Conservation (phyloP, 768 basidiomycete species). For the Scleroderma bovista region DNA sequence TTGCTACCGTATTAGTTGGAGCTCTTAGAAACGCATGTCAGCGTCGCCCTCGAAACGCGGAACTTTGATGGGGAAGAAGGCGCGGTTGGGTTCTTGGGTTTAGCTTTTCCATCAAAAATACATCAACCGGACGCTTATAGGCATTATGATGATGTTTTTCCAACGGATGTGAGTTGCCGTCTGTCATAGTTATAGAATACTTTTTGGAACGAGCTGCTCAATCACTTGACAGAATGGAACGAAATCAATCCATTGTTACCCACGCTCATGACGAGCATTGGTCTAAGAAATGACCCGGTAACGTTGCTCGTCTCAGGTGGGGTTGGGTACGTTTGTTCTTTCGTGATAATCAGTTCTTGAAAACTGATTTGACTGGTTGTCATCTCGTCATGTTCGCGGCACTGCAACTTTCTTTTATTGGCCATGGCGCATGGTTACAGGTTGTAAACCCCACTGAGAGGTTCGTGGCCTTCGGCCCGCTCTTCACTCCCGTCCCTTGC, state of each 20-base stretch:
- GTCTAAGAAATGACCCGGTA: conserved; percentile 52
- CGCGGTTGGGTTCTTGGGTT: conserved; percentile 40
- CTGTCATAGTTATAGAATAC: background rate
- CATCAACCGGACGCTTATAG: conserved; percentile 59
- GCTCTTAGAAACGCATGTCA: conserved; percentile 70
- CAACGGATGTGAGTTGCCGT: conserved; percentile 50
- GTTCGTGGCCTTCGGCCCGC: conserved; percentile 17
- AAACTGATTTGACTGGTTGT: background rate
- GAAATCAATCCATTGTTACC: conserved; percentile 83
- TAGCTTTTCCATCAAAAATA: conserved; percentile 51
- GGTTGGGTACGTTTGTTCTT: too few relatives aligned
- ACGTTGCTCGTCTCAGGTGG: conserved; percentile 71
- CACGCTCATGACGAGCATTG: conserved; percentile 58
- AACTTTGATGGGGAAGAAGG: conserved; percentile 18
- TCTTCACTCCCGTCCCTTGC: background rate
- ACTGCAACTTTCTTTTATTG: background rate
- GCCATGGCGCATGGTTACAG: conserved; percentile 25
- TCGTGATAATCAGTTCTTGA: background rate
- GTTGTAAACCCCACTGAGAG: conserved; percentile 56
- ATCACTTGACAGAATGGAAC: conserved; percentile 59
- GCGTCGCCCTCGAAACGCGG: conserved; percentile 47
- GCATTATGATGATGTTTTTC: conserved; percentile 74
- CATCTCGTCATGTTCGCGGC: background rate
- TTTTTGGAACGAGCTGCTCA: background rate
- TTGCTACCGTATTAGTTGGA: conserved; percentile 45